Percentiles rank a stretch among this genome's conserved stretches.
phyloP scores from a whole-genome alignment of 1,139 yeast genomes.

The Geotrichum citri-aurantii region DNA sequence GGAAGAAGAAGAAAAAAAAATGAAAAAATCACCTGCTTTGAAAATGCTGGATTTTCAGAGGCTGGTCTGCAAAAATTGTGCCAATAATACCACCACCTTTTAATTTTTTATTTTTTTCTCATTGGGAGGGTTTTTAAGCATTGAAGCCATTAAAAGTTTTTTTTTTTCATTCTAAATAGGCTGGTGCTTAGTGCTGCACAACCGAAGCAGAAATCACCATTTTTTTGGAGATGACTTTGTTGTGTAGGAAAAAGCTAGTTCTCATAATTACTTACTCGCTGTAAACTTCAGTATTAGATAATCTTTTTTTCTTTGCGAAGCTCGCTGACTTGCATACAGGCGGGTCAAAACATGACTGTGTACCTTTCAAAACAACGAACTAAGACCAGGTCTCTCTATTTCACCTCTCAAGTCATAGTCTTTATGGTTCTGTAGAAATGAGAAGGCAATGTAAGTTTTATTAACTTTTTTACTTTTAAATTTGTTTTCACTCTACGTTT shows the following conservation, averaged over 20 bases:
- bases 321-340: too few relatives aligned
- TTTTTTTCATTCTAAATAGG: too few relatives aligned
- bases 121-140: too few relatives aligned
- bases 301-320: too few relatives aligned
- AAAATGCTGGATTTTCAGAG: background rate
- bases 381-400: background rate
- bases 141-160: too few relatives aligned
- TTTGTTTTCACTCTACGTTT: background rate
- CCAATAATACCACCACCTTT: background rate
- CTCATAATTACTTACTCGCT: background rate
- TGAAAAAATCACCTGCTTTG: slow-evolving; percentile 13
- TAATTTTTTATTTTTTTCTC: background rate
- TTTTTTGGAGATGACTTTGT: background rate
- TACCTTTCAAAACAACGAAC: background rate
- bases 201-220: background rate
- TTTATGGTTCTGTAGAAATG: slow-evolving; percentile 1
- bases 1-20: background rate
- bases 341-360: too few relatives aligned
- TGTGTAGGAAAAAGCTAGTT: background rate
- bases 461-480: too few relatives aligned
- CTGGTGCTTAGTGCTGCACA: background rate
- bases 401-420: background rate
- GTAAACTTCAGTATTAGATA: background rate
- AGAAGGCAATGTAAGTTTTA: slow-evolving; percentile 9
- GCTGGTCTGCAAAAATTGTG: background rate